Percentiles rank a stretch among this genome's conserved stretches.
These are phyloP conservation scores for Cornus florida DNA, from an alignment of 148 eudicot species.

Conservation along the genomic window DNA sequence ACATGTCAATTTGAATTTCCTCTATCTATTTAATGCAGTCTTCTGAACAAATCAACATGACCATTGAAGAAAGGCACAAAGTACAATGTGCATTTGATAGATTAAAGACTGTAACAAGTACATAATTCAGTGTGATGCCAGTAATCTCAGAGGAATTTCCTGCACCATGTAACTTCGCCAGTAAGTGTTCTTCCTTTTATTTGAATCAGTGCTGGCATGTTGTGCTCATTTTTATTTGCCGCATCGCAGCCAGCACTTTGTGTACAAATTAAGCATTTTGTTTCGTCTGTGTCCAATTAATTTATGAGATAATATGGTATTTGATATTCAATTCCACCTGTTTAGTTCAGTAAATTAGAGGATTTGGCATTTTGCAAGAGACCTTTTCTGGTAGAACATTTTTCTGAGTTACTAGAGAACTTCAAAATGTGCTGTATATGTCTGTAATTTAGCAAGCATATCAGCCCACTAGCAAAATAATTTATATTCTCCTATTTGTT, in stretches of 20 bases:
- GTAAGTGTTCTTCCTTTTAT: constrained; percentile 10
- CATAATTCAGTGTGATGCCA: constrained; percentile 14
- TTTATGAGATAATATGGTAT: not conserved
- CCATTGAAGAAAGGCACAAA: constrained; percentile 54
- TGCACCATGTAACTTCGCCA: not conserved
- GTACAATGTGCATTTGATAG: constrained; percentile 42
- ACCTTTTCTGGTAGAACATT: not conserved
- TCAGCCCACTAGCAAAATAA: not conserved
- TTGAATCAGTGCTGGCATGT: not conserved
- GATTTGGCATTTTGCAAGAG: not conserved
- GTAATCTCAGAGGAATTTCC: not conserved
- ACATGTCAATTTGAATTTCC: not conserved
- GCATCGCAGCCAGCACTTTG: not conserved
- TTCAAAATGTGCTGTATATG: not conserved
- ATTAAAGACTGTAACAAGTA: constrained; percentile 30
- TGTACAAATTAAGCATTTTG: too few species aligned
- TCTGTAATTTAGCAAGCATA: not conserved
- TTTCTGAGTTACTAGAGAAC: not conserved
- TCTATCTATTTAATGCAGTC: constrained; percentile 39
- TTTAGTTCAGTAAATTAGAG: not conserved
- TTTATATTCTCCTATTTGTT: not conserved
- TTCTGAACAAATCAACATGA: constrained; percentile 43
- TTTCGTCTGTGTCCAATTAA: not conserved
- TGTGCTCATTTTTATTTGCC: not conserved
- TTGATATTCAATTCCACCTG: not conserved